Conservation (phyloP, 139 green algal species). For the Chlorella sp. region DNA sequence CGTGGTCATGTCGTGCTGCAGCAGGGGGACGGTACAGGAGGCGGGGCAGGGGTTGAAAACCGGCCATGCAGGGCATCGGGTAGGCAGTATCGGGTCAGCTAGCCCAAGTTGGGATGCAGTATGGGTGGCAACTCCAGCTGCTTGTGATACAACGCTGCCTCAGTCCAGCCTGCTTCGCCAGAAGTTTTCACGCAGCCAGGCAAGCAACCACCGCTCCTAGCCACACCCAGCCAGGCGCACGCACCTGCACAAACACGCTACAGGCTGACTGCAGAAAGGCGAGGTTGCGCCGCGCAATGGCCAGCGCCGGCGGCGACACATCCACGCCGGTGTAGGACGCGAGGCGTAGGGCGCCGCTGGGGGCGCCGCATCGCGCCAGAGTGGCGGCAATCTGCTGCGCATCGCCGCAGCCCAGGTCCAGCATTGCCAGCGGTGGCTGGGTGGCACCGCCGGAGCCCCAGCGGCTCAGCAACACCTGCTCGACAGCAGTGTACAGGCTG, state of each 20-base stretch:
- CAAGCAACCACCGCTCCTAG: too few relatives aligned
- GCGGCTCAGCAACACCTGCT: background rate
- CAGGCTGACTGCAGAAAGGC: background rate
- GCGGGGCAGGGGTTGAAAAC: too few relatives aligned
- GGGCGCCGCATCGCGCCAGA: background rate
- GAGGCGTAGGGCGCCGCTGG: background rate
- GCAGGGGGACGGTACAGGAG: too few relatives aligned
- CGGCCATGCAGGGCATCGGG: too few relatives aligned
- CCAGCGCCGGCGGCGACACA: conserved; percentile 1
- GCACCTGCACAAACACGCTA: background rate
- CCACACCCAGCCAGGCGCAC: too few relatives aligned
- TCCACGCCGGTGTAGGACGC: conserved; percentile 20
- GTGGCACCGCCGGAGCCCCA: background rate
- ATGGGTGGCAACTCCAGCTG: too few relatives aligned
- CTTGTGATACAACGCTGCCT: too few relatives aligned
- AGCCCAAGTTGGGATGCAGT: too few relatives aligned
- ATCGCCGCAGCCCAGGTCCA: conserved; percentile 28
- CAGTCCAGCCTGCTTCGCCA: too few relatives aligned
- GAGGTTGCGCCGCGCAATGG: background rate
- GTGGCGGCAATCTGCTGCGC: background rate
- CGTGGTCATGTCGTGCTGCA: conserved; percentile 13
- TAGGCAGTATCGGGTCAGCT: too few relatives aligned
- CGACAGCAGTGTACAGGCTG: background rate
- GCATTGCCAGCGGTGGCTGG: background rate
- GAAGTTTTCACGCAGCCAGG: too few relatives aligned